Percentiles rank a stretch among this genome's conserved stretches.
These are phyloP conservation scores for Diaporthe sp. DNA, from an alignment of 2,329 filamentous ascomycete genomes.

Conservation along the genomic window DNA sequence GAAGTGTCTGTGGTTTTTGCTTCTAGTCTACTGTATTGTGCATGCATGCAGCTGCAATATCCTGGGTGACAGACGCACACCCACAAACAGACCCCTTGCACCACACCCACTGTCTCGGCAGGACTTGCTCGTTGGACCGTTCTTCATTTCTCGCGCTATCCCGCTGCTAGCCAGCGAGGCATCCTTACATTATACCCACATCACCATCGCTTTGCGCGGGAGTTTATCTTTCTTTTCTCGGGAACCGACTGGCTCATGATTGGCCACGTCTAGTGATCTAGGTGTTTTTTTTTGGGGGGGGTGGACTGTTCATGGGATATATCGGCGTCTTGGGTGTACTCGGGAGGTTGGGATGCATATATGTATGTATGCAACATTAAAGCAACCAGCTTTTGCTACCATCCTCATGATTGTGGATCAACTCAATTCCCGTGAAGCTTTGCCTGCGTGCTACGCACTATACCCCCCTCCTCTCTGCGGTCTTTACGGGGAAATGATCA, in stretches of 20 bases:
- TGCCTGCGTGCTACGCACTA: not conserved
- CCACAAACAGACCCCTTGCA: not conserved
- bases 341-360: not conserved
- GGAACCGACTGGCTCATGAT: not conserved
- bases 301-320: not conserved
- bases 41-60: not conserved
- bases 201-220: slow-evolving; percentile 33
- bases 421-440: slow-evolving; percentile 4
- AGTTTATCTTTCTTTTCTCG: slow-evolving; percentile 7
- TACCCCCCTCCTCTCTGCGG: not conserved
- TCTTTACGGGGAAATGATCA: slow-evolving; percentile 10
- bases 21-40: not conserved
- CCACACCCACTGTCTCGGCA: not conserved
- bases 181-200: slow-evolving; percentile 26
- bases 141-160: slow-evolving; percentile 8
- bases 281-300: not conserved
- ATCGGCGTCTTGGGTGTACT: slow-evolving; percentile 3
- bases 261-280: not conserved
- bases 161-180: slow-evolving; percentile 25
- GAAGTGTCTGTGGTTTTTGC: not conserved
- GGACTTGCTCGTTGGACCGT: not conserved
- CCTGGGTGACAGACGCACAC: not conserved
- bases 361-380: slow-evolving; percentile 3
- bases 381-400: not conserved
- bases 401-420: slow-evolving; percentile 2